Conservation (phyloP, 306 rosid species). For the Hippophae gyantsensis region DNA sequence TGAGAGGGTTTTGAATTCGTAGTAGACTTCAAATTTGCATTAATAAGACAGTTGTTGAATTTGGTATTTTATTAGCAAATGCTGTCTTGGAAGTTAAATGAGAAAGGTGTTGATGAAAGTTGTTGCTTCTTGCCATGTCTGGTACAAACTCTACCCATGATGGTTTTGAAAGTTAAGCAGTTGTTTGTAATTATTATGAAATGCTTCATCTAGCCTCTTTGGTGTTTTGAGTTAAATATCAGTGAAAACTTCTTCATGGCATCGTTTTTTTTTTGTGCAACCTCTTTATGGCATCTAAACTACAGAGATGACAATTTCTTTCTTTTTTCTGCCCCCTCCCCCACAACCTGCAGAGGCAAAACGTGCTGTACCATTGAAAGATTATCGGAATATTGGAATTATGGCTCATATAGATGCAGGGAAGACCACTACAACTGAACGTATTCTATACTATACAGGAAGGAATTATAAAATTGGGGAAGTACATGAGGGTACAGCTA, state of each 20-base stretch:
- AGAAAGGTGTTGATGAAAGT: too few species aligned
- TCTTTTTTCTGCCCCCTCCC: too few species aligned
- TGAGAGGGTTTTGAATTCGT: too few species aligned
- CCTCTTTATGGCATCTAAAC: conserved; percentile 1
- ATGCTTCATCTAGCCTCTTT: not conserved
- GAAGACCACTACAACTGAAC: conserved; percentile 87
- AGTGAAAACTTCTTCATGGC: not conserved
- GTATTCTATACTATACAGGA: conserved; percentile 82
- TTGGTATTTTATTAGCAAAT: too few species aligned
- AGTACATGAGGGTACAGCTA: conserved; percentile 94
- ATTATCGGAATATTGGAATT: conserved; percentile 90
- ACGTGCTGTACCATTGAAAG: conserved; percentile 55
- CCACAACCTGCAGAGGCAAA: conserved; percentile 29
- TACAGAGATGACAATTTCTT: too few species aligned
- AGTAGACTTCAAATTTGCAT: too few species aligned
- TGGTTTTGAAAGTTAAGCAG: too few species aligned
- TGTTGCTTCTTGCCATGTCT: not conserved
- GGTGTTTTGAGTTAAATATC: not conserved
- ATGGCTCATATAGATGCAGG: conserved; percentile 99
- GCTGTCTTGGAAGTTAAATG: too few species aligned
- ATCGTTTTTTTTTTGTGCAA: too few species aligned
- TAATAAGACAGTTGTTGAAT: too few species aligned
- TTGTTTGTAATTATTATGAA: not conserved
- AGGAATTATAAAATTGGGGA: conserved; percentile 95
- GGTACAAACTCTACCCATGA: not conserved